Conservation (phyloP, 805 yeast genomes). For the Cyberlindnera petersonii region DNA sequence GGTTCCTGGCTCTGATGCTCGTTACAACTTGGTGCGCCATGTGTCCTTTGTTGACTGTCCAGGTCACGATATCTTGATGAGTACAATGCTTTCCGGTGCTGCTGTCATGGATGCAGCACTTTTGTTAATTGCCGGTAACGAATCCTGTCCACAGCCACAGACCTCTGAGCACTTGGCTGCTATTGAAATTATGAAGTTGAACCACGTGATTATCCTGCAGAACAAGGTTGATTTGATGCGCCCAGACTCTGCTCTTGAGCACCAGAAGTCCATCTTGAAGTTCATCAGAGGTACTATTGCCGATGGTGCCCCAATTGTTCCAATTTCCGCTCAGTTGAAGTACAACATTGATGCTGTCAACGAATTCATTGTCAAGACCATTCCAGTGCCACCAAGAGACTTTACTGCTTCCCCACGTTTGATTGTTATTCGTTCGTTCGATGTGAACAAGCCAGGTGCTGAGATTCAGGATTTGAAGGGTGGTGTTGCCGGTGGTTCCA, state of each 20-base stretch:
- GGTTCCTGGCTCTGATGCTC: conserved; percentile 82
- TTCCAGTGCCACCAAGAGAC: conserved; percentile 96
- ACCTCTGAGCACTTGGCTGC: conserved; percentile 99
- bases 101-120: conserved; percentile 99
- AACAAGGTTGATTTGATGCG: conserved; percentile 98
- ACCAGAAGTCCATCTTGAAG: conserved; percentile 84
- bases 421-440: conserved; percentile 96
- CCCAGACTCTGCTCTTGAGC: conserved; percentile 94
- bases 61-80: conserved; percentile 99
- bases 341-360: conserved; percentile 98
- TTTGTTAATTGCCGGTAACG: conserved; percentile 94
- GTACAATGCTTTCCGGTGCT: conserved; percentile 99
- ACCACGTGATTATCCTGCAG: conserved; percentile 93
- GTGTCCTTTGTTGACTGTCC: conserved; percentile 99
- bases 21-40: conserved; percentile 88
- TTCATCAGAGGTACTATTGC: conserved; percentile 98
- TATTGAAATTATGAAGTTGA: conserved; percentile 97
- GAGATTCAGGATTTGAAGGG: conserved; percentile 96
- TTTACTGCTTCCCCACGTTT: conserved; percentile 90
- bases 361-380: conserved; percentile 89
- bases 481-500: conserved; percentile 99
- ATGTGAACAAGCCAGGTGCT: conserved; percentile 98
- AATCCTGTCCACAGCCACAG: conserved; percentile 99
- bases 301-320: conserved; percentile 98
- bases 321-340: conserved; percentile 97